Evolutionary conservation across 2,329 filamentous ascomycete species (phyloP).

Genomic region (Ceratocystis eucalypticola): DNA sequence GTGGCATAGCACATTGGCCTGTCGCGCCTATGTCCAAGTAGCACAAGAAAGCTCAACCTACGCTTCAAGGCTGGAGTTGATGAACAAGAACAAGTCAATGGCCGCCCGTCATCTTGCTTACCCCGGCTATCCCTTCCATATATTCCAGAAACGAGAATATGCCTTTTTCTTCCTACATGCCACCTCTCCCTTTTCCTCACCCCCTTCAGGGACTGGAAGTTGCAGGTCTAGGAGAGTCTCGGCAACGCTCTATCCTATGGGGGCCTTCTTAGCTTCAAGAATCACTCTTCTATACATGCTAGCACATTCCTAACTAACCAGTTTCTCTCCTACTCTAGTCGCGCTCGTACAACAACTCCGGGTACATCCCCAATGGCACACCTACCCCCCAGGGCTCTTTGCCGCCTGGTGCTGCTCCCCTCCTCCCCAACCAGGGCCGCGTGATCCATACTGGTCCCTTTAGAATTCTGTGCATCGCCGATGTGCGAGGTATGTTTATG

Average conservation of each 20-base stretch:
- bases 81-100: neutral
- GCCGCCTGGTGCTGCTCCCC: constrained; percentile 47
- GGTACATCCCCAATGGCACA: constrained; percentile 52
- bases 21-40: neutral
- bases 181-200: neutral
- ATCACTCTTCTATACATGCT: neutral
- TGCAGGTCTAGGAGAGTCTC: constrained; percentile 16
- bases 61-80: neutral
- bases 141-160: neutral
- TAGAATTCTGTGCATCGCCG: constrained; percentile 56
- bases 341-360: constrained; percentile 37
- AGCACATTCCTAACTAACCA: constrained; percentile 22
- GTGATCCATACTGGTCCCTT: constrained; percentile 52
- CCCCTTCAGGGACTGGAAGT: constrained; percentile 4
- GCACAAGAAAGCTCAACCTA: neutral
- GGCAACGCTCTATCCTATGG: constrained; percentile 16
- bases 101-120: neutral
- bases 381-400: constrained; percentile 23
- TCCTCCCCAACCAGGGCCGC: constrained; percentile 54
- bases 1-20: neutral
- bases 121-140: neutral
- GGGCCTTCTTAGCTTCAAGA: neutral
- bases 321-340: constrained; percentile 24
- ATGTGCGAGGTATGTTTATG: constrained; percentile 49
- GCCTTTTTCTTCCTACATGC: constrained; percentile 9